Base-by-base conservation (phyloP, 176 grass and related monocot genomes). In the Triticum timopheevii region DNA sequence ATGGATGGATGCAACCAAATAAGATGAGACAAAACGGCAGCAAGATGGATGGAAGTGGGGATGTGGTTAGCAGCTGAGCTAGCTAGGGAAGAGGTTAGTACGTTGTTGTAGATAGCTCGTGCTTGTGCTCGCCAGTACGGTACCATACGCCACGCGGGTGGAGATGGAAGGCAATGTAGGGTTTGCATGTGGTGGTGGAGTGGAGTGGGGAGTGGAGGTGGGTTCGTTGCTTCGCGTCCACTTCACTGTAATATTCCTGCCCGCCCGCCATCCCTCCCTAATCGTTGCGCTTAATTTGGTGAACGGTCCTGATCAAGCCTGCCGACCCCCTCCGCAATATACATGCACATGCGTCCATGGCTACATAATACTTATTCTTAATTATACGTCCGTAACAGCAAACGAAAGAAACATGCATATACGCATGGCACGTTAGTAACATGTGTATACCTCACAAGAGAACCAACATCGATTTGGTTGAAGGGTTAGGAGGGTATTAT, bases 171-270 rank as follows among this genome's bases (percentile, higher is more conserved):
- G 13, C 28, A 11, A 39, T 78, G n/a, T 69, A 81, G 72, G 73
- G 56, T 77, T 65, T 58, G 75, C 20, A 76, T 78, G 63, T 85
- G 75, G 65, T 64, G 70, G n/a, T 45, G 70, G 69, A 72, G 72
- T 50, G 72, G 40, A 49, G 71, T 28, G 40, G 42, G 71, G 42
- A 75, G 72, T 75, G 40, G 49, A 71, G 73, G 84, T 88, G 92
- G 89, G 84, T 91, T 94, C 92, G 36, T 97, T 97, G 89, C 94
- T 97, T 97, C 50, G 91, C 94, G 90, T 88, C 92, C 88, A 97
- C 94, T 97, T 89, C 92, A 97, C 92, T 94, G 85, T 92, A 84
- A 92, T 90, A 94, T 94, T 94, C n/a, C n/a, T n/a, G n/a, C n/a
- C n/a, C n/a, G n/a, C 90, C 40, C 25, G 25, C 22, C 7, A 12